Percentiles rank a stretch among this genome's conserved stretches.
These are phyloP conservation scores for Sclerotinia borealis DNA, from an alignment of 2,329 filamentous ascomycete species.

Conservation along the genomic window DNA sequence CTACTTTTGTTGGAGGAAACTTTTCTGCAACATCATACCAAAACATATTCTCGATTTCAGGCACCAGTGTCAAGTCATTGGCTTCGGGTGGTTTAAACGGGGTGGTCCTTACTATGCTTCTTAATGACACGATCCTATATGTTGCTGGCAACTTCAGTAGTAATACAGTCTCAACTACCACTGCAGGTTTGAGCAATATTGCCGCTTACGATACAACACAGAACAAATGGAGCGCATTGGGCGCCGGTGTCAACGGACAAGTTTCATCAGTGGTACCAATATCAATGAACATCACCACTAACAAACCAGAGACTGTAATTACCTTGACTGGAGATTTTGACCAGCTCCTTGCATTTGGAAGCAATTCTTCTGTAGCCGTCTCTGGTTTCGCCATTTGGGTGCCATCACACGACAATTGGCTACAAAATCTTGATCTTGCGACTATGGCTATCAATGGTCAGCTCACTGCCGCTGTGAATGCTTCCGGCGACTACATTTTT, in stretches of 20 bases:
- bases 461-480: slow-evolving; percentile 63
- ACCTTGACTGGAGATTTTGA: slow-evolving; percentile 77
- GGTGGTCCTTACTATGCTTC: slow-evolving; percentile 65
- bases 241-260: slow-evolving; percentile 76
- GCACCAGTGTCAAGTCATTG: slow-evolving; percentile 54
- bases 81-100: slow-evolving; percentile 72
- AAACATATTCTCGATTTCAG: slow-evolving; percentile 72
- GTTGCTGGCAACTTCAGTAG: slow-evolving; percentile 76
- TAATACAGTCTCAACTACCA: slow-evolving; percentile 57
- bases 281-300: slow-evolving; percentile 67
- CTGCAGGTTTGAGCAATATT: slow-evolving; percentile 64
- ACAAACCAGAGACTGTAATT: slow-evolving; percentile 65
- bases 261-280: slow-evolving; percentile 72
- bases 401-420: slow-evolving; percentile 77
- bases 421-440: slow-evolving; percentile 66
- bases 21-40: slow-evolving; percentile 63
- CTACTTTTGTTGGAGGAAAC: slow-evolving; percentile 75
- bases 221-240: slow-evolving; percentile 71
- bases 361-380: slow-evolving; percentile 54
- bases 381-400: slow-evolving; percentile 89
- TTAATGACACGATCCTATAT: slow-evolving; percentile 61
- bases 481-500: slow-evolving; percentile 60
- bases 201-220: slow-evolving; percentile 66
- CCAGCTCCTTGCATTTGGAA: slow-evolving; percentile 61
- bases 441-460: slow-evolving; percentile 65